phyloP scores from a whole-genome alignment of 805 yeast genomes.

The Pichia gijzeniarum region DNA sequence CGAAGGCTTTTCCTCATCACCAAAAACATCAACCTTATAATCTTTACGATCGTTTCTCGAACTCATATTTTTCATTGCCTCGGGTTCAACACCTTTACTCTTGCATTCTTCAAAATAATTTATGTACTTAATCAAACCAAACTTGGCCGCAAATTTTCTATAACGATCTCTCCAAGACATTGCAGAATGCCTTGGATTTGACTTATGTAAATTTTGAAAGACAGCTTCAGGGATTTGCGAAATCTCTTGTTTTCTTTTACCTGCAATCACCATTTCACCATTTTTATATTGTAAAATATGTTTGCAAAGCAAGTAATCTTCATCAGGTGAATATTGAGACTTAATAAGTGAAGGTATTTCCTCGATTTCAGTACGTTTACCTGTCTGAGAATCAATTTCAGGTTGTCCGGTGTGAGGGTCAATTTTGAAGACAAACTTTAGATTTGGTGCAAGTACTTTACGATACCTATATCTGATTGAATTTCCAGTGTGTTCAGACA shows the following conservation, averaged over 20 bases:
- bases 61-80: conserved; percentile 53
- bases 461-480: conserved; percentile 62
- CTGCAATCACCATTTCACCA: conserved; percentile 11
- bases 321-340: conserved; percentile 59
- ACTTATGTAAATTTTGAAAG: conserved; percentile 34
- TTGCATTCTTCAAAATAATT: conserved; percentile 42
- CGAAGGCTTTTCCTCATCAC: conserved; percentile 17
- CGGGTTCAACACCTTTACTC: conserved; percentile 36
- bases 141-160: conserved; percentile 59
- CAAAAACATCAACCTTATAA: conserved; percentile 13
- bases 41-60: conserved; percentile 35
- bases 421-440: conserved; percentile 44
- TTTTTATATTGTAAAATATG: conserved; percentile 21
- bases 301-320: conserved; percentile 55
- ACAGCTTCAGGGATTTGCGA: conserved; percentile 32
- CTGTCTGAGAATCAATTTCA: conserved; percentile 34
- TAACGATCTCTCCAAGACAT: conserved; percentile 82
- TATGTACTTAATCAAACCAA: conserved; percentile 54
- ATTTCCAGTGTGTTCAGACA: conserved; percentile 68
- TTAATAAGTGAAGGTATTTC: conserved; percentile 48
- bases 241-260: conserved; percentile 19
- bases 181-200: conserved; percentile 48
- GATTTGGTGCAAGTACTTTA: conserved; percentile 34
- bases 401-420: conserved; percentile 38
- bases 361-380: conserved; percentile 34